phyloP scores from a whole-genome alignment of 2,329 filamentous ascomycete species.

The Alternaria incomplexa region DNA sequence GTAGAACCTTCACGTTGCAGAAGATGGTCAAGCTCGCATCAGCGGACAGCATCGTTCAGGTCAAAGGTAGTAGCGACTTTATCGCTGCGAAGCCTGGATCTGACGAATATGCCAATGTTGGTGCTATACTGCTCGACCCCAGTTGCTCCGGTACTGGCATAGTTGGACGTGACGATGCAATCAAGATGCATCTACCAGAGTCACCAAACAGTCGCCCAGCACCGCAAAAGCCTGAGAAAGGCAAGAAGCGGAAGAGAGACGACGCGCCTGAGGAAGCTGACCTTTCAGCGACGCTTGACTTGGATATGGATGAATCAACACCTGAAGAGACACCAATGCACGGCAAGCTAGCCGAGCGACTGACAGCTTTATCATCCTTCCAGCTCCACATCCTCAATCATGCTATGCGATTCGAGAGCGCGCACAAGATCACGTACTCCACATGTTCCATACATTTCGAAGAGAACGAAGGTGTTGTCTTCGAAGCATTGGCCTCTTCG shows the following conservation, averaged over 20 bases:
- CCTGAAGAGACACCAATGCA: slow-evolving; percentile 49
- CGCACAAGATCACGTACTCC: slow-evolving; percentile 79
- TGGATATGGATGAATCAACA: slow-evolving; percentile 38
- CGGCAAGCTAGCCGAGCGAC: slow-evolving; percentile 57
- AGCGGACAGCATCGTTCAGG: slow-evolving; percentile 67
- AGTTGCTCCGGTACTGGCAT: slow-evolving; percentile 97
- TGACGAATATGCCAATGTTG: slow-evolving; percentile 70
- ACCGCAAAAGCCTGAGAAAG: slow-evolving; percentile 18
- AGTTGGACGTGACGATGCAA: slow-evolving; percentile 82
- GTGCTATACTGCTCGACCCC: slow-evolving; percentile 83
- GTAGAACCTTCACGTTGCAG: slow-evolving; percentile 74
- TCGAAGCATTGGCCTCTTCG: slow-evolving; percentile 70
- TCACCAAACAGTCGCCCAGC: slow-evolving; percentile 27
- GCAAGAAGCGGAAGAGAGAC: slow-evolving; percentile 44
- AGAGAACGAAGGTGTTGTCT: slow-evolving; percentile 88
- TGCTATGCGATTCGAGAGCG: slow-evolving; percentile 77
- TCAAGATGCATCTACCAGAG: slow-evolving; percentile 63
- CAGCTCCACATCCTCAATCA: slow-evolving; percentile 83
- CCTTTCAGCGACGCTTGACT: slow-evolving; percentile 17
- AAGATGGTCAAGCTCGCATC: slow-evolving; percentile 86
- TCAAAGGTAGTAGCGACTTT: slow-evolving; percentile 82
- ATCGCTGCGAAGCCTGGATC: slow-evolving; percentile 72
- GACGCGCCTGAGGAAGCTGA: slow-evolving; percentile 11
- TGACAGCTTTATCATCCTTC: slow-evolving; percentile 78
- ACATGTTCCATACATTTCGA: slow-evolving; percentile 88